Evolutionary conservation across 192 early-diverging fungal genomes (phyloP), one percentile per base, ranked within the genome.

Genomic region (Phycomyces nitens): DNA sequence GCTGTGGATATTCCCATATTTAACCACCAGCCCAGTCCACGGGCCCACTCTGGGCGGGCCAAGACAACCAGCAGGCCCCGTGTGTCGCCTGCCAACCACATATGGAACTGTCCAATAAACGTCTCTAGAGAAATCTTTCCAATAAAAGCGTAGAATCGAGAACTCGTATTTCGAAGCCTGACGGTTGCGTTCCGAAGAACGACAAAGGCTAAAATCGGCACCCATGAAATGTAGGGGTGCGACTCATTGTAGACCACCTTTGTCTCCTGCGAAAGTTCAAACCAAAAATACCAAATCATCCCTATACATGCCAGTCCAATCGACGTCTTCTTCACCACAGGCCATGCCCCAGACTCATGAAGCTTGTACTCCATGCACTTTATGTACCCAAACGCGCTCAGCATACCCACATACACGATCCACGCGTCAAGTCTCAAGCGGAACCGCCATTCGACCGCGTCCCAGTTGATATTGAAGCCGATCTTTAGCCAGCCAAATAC

Each of bases 51-150:
- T 3, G 43, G 55, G 38, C 73, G 62, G n/a, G 80, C 74, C 7
- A 78, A 63, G 16, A 87, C 58, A 21, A 85, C 80, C 10, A 91
- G 62, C 18, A 90, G 44, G 12, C 82, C 91, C 56, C 88, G 88
- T 40, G 89, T 92, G 52, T 92, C 91, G 8, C 78, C 84, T 11
- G 84, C 91, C 55, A 92, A 66, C 81, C 87, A 92, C 54, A 90
- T 74, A 62, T 92, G 91, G 68, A 88, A 89, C 74, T 92, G 89
- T 9, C 87, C 84, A 68, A 92, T 86, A 60, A 92, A 92, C 18
- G 85, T 87, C 69, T 92, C 91, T 15, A 92, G 70, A 15, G 85
- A 88, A 56, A 83, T 84, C 26, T 74, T 76, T 2, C 89, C 91
- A 23, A 87, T 75, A 44, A 77, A 84, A 3, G 74, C 38, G 70